Base-by-base conservation (phyloP, 306 rosid species). In the Vicia faba region DNA sequence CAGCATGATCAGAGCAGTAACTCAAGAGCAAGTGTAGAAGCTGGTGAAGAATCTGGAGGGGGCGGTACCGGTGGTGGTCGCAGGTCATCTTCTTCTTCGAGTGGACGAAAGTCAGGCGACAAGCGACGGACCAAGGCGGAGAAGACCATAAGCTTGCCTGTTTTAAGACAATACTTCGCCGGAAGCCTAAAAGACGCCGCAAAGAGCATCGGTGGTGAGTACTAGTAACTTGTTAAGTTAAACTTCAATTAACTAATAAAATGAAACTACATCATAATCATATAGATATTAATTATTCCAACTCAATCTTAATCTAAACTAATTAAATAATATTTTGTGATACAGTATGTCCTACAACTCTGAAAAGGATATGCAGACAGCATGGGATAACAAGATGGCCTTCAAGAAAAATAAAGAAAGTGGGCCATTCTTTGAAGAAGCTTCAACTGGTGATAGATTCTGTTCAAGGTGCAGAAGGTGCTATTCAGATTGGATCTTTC, bases 351-450 rank as follows among this genome's bases (percentile, higher is more conserved):
- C 84, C 88, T n/a, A 88, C 92, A 12, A 84, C 96, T 33, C 78
- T 84, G 72, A 89, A 84, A 65, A 76, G 92, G 79, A 88, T 88
- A 74, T 84, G 96, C 81, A 84, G 85, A 69, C 89, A 86, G 68
- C 88, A 86, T 57, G 92, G 86, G 20, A 86, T 86, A 10, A 78
- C 77, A 4, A 64, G 96, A 64, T 84, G 90, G 87, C 90, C 89
- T 11, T 84, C 96, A 5, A 63, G 88, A 64, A 89, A 80, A 79
- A 89, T 84, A 15, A 86, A 86, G 79, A 89, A 81, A 50, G 91
- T 86, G 1, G 85, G 88, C 0, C 96, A 83, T 75, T 84, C 91
- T 23, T 55, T 84, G 9, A 79, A 79, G 76, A 86, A 86, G 68
- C 87, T 86, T 59, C 90, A 86, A n/a, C 81, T 78, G 4, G 87